Evolutionary conservation across 306 rosid genomes (phyloP).

Genomic region (Malus orientalis): DNA sequence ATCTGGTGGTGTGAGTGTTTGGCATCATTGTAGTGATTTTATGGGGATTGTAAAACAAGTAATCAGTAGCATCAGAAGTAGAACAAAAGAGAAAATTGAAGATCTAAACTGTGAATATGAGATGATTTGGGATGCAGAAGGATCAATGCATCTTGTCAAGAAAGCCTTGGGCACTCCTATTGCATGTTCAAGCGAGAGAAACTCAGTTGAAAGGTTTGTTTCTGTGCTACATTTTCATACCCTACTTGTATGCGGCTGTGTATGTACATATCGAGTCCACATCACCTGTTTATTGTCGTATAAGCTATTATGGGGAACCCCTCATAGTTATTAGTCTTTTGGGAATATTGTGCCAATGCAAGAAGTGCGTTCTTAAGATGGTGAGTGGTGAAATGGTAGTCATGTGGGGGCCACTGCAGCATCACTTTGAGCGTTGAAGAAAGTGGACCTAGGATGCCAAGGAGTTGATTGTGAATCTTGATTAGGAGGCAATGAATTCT

Average conservation of each 20-base stretch:
- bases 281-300: not conserved
- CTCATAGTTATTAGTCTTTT: not conserved
- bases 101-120: slow-evolving; percentile 66
- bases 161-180: slow-evolving; percentile 35
- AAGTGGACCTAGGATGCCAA: no score
- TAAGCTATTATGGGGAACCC: not conserved
- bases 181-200: slow-evolving; percentile 31
- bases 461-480: no score
- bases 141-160: slow-evolving; percentile 79
- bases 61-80: slow-evolving; percentile 29
- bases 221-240: not conserved
- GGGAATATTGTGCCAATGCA: not conserved
- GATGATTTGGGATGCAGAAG: slow-evolving; percentile 85
- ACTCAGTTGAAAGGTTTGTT: slow-evolving; percentile 56
- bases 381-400: not conserved
- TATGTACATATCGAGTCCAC: not conserved
- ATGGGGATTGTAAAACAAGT: slow-evolving; percentile 24
- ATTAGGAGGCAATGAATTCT: no score
- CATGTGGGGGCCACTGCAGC: no score
- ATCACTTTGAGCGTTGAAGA: no score
- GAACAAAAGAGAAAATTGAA: slow-evolving; percentile 65
- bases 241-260: not conserved
- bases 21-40: slow-evolving; percentile 37
- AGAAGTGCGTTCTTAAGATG: not conserved
- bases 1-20: slow-evolving; percentile 42